A percentile compares a stretch with the other conserved stretches of the same genome.
phyloP scores from a whole-genome alignment of 2,329 filamentous ascomycete genomes.

The Claviceps spartinae region DNA sequence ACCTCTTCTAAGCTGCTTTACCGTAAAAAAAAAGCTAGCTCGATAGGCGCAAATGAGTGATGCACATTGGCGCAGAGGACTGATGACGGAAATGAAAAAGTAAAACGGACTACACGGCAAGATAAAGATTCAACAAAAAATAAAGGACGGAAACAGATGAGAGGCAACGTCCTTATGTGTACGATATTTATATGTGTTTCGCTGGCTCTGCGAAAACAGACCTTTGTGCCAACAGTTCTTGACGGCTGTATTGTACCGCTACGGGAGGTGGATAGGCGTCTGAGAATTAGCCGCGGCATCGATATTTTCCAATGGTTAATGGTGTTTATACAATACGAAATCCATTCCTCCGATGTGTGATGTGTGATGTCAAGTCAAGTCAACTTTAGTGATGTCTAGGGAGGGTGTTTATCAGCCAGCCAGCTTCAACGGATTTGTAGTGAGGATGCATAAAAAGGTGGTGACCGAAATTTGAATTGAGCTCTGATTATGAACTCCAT shows the following conservation, averaged over 20 bases:
- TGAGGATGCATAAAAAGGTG: too few species aligned
- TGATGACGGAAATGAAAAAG: neutral
- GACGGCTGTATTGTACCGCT: conserved; percentile 18
- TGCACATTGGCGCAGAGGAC: too few species aligned
- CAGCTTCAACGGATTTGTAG: too few species aligned
- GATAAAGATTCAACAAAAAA: neutral
- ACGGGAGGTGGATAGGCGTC: conserved; percentile 17
- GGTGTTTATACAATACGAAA: too few species aligned
- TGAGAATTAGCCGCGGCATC: conserved; percentile 12
- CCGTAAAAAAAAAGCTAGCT: neutral
- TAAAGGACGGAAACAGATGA: neutral
- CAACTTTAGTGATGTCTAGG: too few species aligned
- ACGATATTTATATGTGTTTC: conserved; percentile 22
- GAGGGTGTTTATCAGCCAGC: too few species aligned
- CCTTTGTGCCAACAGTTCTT: conserved; percentile 28
- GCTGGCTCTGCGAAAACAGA: conserved; percentile 23
- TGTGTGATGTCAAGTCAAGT: too few species aligned
- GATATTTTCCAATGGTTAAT: conserved; percentile 8
- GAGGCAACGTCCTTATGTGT: conserved; percentile 16
- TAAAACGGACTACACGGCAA: neutral
- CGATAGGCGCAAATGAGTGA: neutral
- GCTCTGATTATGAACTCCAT: too few species aligned
- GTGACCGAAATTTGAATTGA: too few species aligned
- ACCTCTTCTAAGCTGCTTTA: neutral
- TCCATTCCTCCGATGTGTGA: neutral